Percentiles rank a stretch among this genome's conserved stretches.
phyloP scores from a whole-genome alignment of 805 yeast species.

The Cyberlindnera galapagoensis region DNA sequence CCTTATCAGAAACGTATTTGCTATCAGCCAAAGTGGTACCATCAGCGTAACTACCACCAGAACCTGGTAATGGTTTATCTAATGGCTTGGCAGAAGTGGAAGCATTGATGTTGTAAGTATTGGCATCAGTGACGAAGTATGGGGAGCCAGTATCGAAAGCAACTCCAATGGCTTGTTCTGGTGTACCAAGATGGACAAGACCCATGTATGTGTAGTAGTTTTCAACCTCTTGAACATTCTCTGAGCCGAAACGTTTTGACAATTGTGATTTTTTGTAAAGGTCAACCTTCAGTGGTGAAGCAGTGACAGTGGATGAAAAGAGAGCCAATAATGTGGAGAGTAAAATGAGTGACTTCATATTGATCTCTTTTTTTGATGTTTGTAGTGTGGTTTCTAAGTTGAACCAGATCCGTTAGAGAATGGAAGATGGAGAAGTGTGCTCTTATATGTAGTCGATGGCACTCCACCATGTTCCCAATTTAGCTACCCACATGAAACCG shows the following conservation, averaged over 20 bases:
- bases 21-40: constrained; percentile 7
- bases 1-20: constrained; percentile 6
- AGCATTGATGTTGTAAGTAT: constrained; percentile 4
- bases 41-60: constrained; percentile 7
- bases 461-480: neutral
- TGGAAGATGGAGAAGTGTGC: too few relatives aligned
- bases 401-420: neutral
- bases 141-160: constrained; percentile 18
- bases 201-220: constrained; percentile 4
- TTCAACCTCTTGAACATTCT: neutral
- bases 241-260: constrained; percentile 5
- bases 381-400: neutral
- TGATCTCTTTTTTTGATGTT: neutral
- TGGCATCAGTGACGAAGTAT: constrained; percentile 4
- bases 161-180: constrained; percentile 10
- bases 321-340: neutral
- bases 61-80: neutral
- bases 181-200: constrained; percentile 12
- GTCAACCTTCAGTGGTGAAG: constrained; percentile 6
- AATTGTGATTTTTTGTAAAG: constrained; percentile 4
- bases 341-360: constrained; percentile 4
- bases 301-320: neutral
- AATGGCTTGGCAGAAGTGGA: constrained; percentile 1
- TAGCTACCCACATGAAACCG: neutral
- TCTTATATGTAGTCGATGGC: neutral